phyloP scores from a whole-genome alignment of 345 rosid species.

The Angophora floribunda region DNA sequence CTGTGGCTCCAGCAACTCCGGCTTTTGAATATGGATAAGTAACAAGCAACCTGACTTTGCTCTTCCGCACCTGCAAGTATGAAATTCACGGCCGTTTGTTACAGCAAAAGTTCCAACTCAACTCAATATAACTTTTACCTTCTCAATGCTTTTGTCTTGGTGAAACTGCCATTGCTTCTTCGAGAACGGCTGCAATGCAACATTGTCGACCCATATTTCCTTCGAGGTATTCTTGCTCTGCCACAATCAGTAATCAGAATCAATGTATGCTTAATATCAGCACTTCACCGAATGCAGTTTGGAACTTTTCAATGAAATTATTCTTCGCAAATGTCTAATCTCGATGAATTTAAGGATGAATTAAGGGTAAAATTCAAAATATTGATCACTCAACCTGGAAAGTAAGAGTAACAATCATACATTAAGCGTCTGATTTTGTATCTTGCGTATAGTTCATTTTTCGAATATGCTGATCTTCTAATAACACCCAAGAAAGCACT shows the following conservation, averaged over 20 bases:
- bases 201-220: conserved; percentile 43
- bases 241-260: background rate
- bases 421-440: background rate
- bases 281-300: background rate
- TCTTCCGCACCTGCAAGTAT: conserved; percentile 44
- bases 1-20: conserved; percentile 22
- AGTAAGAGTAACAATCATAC: background rate
- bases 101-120: background rate
- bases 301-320: background rate
- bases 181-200: conserved; percentile 56
- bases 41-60: conserved; percentile 42
- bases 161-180: conserved; percentile 55
- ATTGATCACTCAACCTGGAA: background rate
- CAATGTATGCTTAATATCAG: background rate
- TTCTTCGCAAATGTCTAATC: background rate
- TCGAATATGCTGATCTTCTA: background rate
- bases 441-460: background rate
- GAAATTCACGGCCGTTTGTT: background rate
- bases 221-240: conserved; percentile 32
- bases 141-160: conserved; percentile 43
- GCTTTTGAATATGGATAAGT: conserved; percentile 32
- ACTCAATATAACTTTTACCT: conserved; percentile 12
- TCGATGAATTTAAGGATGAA: background rate
- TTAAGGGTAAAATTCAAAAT: background rate
- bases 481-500: background rate